Base-by-base conservation (phyloP, 2,329 filamentous ascomycete genomes). In the Lachnellula cervina region DNA sequence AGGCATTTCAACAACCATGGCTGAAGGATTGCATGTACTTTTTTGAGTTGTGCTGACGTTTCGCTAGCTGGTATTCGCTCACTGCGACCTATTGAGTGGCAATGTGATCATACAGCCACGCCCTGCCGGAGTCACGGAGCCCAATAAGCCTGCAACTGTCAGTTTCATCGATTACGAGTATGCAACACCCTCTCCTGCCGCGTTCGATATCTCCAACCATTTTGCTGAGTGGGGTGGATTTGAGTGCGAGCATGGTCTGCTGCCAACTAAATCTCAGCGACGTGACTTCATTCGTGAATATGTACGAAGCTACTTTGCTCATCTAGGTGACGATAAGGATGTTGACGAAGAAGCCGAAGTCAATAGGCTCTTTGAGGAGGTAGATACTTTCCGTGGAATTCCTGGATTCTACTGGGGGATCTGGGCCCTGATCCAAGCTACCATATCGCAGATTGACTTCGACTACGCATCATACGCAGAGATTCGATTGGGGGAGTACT, bases 121-220 rank as follows among this genome's bases (percentile, higher is more conserved):
- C 58, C 53, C 59, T 56, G 63, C 72, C 32, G 66, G 64, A 38
- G 58, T 62, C 19, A 63, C 62, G 25, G 65, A 70, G 14, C 68
- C 73, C 32, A 70, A 71, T 35, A 58, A 53, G 28, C 69, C 77
- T 23, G 76, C 80, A 49, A 78, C 74, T 2, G 87, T 93, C 54
- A 83, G 82, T 68, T 97, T 99, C 74, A 99, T 99, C 71, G 94
- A 99, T 74, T 99, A 97, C 76, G 94, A 99, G 73, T 99, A 99
- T 73, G 91, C 92, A 14, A 94, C 90, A 4, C 92, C 94, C 2
- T 93, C 92, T 0, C 93, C 93, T 1, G 91, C 92, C 4, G 92
- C 93, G 2, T 99, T 99, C 73, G 94, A 99, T 71, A 86, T 99
- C 64, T 88, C 93, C 50, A 99, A 99, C 75, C 94, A 99, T 77